Conservation (phyloP, 768 basidiomycete species). For the Mrakia hoshinonis region DNA sequence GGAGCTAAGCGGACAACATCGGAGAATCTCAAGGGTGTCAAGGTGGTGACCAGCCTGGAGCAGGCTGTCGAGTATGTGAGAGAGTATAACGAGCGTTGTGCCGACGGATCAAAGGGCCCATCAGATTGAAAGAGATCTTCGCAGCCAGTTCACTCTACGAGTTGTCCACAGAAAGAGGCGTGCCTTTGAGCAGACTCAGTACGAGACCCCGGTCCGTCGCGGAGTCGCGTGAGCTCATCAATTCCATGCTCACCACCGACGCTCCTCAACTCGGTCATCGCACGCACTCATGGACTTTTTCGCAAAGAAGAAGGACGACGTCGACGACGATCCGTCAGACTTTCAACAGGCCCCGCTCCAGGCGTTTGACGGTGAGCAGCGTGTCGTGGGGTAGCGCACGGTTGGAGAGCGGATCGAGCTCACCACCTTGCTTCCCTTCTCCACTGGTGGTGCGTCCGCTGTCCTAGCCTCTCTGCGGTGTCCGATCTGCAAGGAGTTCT, state of each 20-base stretch:
- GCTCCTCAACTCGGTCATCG: background rate
- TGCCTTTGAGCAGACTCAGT: background rate
- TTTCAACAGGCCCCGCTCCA: background rate
- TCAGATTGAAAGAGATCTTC: no score
- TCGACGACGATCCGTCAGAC: conserved; percentile 12
- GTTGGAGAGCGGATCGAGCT: background rate
- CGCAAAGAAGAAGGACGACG: background rate
- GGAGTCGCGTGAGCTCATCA: background rate
- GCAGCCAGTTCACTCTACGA: no score
- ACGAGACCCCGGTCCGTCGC: no score
- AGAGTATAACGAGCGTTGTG: conserved; percentile 7
- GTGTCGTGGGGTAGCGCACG: no score
- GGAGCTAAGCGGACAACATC: background rate
- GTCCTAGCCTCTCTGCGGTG: conserved; percentile 12
- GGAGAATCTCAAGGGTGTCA: background rate
- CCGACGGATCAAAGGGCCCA: background rate
- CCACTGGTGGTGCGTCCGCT: background rate
- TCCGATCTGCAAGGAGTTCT: conserved; percentile 19
- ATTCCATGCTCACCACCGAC: background rate
- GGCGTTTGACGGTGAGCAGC: conserved; percentile 1
- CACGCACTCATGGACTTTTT: background rate
- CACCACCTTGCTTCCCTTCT: background rate
- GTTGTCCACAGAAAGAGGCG: background rate
- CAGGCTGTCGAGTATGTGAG: conserved; percentile 10
- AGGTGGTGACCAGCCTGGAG: background rate